phyloP scores from a whole-genome alignment of 2,329 filamentous ascomycete genomes.

The Exophiala calicioides region DNA sequence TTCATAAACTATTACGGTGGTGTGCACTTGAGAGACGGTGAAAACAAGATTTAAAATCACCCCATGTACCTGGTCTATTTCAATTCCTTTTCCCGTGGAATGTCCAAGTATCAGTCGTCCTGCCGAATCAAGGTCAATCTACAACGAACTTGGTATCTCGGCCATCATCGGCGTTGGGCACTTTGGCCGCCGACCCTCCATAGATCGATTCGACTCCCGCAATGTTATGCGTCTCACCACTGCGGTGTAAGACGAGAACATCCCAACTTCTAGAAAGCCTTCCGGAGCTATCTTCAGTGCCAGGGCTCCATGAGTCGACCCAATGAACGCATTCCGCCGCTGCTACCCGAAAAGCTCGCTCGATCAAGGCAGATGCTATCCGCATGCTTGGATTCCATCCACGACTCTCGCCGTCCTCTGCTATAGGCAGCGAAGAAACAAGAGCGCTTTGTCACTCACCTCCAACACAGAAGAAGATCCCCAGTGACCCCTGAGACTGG shows the following conservation, averaged over 20 bases:
- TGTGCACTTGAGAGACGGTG: neutral
- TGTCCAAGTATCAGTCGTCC: too few species aligned
- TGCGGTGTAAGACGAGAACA: neutral
- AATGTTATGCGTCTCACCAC: neutral
- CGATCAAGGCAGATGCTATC: too few species aligned
- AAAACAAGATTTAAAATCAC: conserved; percentile 23
- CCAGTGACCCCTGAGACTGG: neutral
- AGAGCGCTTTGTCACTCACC: conserved; percentile 9
- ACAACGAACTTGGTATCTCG: too few species aligned
- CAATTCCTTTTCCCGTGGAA: conserved; percentile 5
- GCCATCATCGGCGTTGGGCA: too few species aligned
- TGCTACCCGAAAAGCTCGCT: conserved; percentile 6
- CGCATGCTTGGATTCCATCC: too few species aligned
- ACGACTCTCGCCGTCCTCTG: too few species aligned
- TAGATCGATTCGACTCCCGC: neutral
- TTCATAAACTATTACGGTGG: neutral
- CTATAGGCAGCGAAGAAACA: neutral
- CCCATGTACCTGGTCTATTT: conserved; percentile 11
- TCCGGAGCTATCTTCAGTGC: too few species aligned
- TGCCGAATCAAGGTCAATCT: too few species aligned
- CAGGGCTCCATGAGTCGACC: too few species aligned
- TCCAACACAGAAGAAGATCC: neutral
- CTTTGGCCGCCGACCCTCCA: neutral
- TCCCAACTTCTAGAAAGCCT: conserved; percentile 3
- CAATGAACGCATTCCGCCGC: neutral